Percentiles rank a stretch among this genome's conserved stretches.
Conservation (phyloP, 225 moss, liverwort and hornwort genomes). For the Lunularia cruciata region DNA sequence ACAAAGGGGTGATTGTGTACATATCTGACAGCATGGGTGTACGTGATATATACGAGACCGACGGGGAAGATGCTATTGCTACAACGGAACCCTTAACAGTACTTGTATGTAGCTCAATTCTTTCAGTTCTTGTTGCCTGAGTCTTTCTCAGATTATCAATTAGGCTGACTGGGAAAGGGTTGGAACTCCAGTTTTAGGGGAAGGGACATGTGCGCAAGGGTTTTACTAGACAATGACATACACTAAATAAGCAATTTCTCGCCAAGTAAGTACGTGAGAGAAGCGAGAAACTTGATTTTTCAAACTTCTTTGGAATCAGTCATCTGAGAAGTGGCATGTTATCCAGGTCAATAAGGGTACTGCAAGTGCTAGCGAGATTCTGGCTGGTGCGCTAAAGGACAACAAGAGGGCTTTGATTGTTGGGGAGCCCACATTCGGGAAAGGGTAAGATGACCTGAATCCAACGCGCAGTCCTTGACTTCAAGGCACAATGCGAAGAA, state of each 20-base stretch:
- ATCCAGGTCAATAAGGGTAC: conserved; percentile 96
- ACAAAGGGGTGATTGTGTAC: conserved; percentile 94
- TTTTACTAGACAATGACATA: not conserved
- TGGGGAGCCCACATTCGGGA: conserved; percentile 95
- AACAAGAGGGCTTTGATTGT: conserved; percentile 88
- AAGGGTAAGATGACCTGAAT: conserved; percentile 64
- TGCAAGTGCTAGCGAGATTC: conserved; percentile 97
- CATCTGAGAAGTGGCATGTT: too few species aligned
- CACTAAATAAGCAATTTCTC: not conserved
- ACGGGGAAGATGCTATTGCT: conserved; percentile 80
- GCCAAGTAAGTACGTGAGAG: too few species aligned
- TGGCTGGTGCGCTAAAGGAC: conserved; percentile 97
- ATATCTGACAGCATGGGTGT: conserved; percentile 96
- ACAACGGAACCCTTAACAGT: conserved; percentile 89
- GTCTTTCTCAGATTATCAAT: too few species aligned
- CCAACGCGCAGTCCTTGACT: too few species aligned
- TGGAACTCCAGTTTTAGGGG: not conserved
- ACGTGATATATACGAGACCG: conserved; percentile 95
- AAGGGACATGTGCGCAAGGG: not conserved
- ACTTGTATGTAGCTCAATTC: conserved; percentile 43
- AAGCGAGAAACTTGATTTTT: too few species aligned
- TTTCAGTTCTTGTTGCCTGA: too few species aligned
- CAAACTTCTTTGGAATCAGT: too few species aligned
- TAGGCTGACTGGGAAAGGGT: not conserved
- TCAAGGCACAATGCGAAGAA: too few species aligned